These are phyloP conservation scores for Pleomassaria siparia DNA, from an alignment of 2,329 filamentous ascomycete genomes.

Conservation along the genomic window DNA sequence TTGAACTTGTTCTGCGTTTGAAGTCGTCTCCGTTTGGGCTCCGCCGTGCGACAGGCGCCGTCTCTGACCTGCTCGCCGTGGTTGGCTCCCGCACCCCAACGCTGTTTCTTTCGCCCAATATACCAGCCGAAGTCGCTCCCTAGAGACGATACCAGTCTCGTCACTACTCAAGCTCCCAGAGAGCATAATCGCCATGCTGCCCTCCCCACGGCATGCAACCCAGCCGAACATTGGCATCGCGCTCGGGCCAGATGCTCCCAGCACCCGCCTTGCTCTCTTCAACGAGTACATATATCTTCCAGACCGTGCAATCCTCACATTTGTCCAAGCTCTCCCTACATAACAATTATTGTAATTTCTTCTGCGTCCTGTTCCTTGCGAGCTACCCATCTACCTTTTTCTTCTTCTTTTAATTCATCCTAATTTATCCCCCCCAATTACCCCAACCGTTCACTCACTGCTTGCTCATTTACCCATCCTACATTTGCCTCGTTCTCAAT, in stretches of 20 bases:
- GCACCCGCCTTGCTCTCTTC: conserved; percentile 10
- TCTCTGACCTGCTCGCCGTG: conserved; percentile 6
- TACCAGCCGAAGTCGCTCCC: conserved; percentile 19
- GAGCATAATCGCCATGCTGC: conserved; percentile 27
- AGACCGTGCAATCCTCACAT: conserved; percentile 23
- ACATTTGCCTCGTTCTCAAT: too few species aligned
- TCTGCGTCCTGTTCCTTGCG: conserved; percentile 12
- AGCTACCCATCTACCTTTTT: conserved; percentile 10
- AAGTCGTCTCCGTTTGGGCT: conserved; percentile 30
- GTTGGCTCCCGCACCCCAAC: conserved; percentile 21
- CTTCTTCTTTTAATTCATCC: conserved; percentile 12
- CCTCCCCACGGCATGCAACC: conserved; percentile 22
- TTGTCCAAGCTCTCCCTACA: conserved; percentile 28
- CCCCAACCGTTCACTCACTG: conserved; percentile 9
- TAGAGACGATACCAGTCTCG: conserved; percentile 38
- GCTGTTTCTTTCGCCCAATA: conserved; percentile 8
- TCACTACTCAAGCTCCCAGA: conserved; percentile 20
- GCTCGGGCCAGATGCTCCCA: conserved; percentile 24
- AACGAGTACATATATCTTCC: conserved; percentile 36
- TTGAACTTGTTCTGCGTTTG: conserved; percentile 24
- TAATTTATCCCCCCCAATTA: conserved; percentile 4
- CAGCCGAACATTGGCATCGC: conserved; percentile 26
- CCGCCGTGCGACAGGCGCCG: conserved; percentile 21
- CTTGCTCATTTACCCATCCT: too few species aligned
- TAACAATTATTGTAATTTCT: conserved; percentile 33